These are phyloP conservation scores for Carex sylvatica DNA, from an alignment of 202 grass and related monocot genomes.

Conservation along the genomic window DNA sequence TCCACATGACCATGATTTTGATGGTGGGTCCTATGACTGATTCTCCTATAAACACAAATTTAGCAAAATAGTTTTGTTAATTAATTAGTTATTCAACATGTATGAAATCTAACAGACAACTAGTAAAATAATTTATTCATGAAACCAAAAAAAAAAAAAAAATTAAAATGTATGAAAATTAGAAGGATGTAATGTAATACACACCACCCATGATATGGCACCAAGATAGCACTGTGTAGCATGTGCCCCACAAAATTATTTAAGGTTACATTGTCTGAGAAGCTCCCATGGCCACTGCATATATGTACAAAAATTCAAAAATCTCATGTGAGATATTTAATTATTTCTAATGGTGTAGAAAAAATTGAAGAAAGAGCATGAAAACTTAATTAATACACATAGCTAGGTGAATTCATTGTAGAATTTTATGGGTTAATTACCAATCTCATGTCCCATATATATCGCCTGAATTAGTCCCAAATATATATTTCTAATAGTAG, in stretches of 20 bases:
- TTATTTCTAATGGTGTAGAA: neutral
- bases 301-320: neutral
- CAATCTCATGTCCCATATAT: no score
- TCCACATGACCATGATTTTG: slow-evolving; percentile 87
- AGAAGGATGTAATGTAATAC: neutral
- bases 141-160: neutral
- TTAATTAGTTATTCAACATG: neutral
- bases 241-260: slow-evolving; percentile 68
- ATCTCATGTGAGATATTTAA: neutral
- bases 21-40: slow-evolving; percentile 87
- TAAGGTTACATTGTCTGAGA: slow-evolving; percentile 53
- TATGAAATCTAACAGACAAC: neutral
- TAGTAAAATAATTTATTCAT: neutral
- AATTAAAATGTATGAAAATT: neutral
- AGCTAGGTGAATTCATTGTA: neutral
- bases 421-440: neutral
- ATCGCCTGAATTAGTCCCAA: no score
- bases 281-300: slow-evolving; percentile 85
- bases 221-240: slow-evolving; percentile 70
- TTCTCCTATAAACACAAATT: slow-evolving; percentile 47
- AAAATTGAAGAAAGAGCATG: no score
- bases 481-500: no score
- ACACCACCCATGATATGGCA: slow-evolving; percentile 90
- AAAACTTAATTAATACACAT: neutral
- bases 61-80: neutral